Evolutionary conservation across 1,139 yeast genomes (phyloP).

Genomic region (Saccharomyces hybrid): DNA sequence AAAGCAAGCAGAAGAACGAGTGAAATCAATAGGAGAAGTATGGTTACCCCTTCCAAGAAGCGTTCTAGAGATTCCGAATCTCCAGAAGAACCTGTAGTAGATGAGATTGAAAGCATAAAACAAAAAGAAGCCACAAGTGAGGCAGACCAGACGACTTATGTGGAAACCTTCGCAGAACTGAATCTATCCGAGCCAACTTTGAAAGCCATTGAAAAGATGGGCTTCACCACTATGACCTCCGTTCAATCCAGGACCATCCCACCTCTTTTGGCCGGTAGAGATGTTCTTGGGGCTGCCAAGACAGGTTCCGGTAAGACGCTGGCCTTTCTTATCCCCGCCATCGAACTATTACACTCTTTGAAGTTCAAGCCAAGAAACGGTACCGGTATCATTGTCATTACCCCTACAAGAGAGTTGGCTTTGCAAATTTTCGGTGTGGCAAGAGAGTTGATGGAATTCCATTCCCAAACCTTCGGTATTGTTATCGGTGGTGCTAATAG

Average conservation of each 20-base stretch:
- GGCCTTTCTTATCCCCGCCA: slow-evolving; percentile 91
- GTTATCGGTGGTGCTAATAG: slow-evolving; percentile 98
- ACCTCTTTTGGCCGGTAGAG: slow-evolving; percentile 88
- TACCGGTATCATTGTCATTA: slow-evolving; percentile 78
- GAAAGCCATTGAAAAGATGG: slow-evolving; percentile 76
- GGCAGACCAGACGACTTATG: slow-evolving; percentile 3
- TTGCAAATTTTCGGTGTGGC: slow-evolving; percentile 96
- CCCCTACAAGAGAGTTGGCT: slow-evolving; percentile 90
- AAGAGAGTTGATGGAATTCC: slow-evolving; percentile 77
- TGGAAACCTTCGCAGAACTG: slow-evolving; percentile 44
- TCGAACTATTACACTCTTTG: slow-evolving; percentile 80
- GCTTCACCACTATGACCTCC: slow-evolving; percentile 80
- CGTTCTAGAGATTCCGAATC: slow-evolving; percentile 13
- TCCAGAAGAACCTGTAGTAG: background rate
- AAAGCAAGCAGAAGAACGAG: background rate
- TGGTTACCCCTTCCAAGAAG: slow-evolving; percentile 6
- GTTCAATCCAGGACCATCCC: slow-evolving; percentile 95
- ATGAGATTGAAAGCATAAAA: slow-evolving; percentile 1
- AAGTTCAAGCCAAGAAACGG: slow-evolving; percentile 90
- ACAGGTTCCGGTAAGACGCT: slow-evolving; percentile 45
- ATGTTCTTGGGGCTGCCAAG: slow-evolving; percentile 94
- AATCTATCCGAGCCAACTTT: slow-evolving; percentile 71
- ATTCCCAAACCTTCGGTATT: slow-evolving; percentile 89
- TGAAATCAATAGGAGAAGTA: background rate
- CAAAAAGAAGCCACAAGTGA: background rate